A percentile compares a stretch with the other conserved stretches of the same genome.
These are phyloP conservation scores for Knoxia roxburghii DNA, from an alignment of 257 asterid genomes.

Conservation along the genomic window DNA sequence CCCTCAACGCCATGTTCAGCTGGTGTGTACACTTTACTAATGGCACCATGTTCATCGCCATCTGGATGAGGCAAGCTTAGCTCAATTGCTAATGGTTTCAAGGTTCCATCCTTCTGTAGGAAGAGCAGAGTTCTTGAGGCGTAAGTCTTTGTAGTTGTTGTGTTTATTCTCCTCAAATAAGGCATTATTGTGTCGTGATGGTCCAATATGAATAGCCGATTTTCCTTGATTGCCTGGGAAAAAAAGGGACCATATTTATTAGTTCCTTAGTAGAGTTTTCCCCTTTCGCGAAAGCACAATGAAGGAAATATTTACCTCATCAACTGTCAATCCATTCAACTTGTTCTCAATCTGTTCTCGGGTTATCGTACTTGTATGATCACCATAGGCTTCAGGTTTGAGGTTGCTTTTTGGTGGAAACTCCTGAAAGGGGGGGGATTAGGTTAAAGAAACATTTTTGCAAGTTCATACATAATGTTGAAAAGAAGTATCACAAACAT, in stretches of 20 bases:
- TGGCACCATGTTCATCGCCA: conserved; percentile 45
- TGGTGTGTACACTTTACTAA: conserved; percentile 55
- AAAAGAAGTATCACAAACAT: not conserved
- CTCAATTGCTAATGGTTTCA: conserved; percentile 71
- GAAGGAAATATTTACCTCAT: conserved; percentile 32
- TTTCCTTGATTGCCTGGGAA: conserved; percentile 44
- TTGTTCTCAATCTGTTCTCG: conserved; percentile 37
- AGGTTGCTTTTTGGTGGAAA: conserved; percentile 71
- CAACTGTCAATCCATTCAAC: conserved; percentile 46
- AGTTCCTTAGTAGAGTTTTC: not conserved
- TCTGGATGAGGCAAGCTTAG: conserved; percentile 70
- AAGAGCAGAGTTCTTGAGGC: conserved; percentile 71
- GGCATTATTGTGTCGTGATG: conserved; percentile 69
- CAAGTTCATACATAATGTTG: not conserved
- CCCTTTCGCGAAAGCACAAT: not conserved
- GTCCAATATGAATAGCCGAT: conserved; percentile 53
- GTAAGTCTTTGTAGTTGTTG: conserved; percentile 46
- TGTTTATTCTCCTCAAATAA: conserved; percentile 51
- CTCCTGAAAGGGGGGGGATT: conserved; percentile 32
- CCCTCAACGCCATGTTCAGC: conserved; percentile 52
- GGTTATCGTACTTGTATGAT: conserved; percentile 50
- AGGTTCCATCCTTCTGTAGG: conserved; percentile 53
- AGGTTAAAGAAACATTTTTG: not conserved
- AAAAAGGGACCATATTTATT: not conserved
- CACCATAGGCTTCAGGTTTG: conserved; percentile 45